A percentile compares a stretch with the other conserved stretches of the same genome.
Conservation (phyloP, 345 rosid genomes). For the Eucalyptus erythrocorys region DNA sequence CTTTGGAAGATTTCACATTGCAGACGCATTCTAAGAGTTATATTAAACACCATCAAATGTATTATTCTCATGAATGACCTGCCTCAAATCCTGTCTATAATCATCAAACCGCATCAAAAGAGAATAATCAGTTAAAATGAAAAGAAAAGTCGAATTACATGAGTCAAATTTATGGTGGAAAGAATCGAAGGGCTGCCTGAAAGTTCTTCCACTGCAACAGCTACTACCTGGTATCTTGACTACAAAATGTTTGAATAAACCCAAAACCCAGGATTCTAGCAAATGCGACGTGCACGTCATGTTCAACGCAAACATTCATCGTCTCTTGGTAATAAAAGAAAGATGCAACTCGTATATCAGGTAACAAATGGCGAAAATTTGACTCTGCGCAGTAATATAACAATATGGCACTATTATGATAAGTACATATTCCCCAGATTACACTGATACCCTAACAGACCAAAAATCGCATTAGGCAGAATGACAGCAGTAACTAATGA, state of each 20-base stretch:
- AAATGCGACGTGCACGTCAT: slow-evolving; percentile 81
- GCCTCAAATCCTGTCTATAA: slow-evolving; percentile 64
- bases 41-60: slow-evolving; percentile 71
- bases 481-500: background rate
- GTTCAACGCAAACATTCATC: slow-evolving; percentile 87
- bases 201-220: background rate
- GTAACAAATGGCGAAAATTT: background rate
- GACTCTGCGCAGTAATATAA: background rate
- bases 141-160: background rate
- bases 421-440: background rate
- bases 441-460: background rate
- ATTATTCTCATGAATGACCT: slow-evolving; percentile 76
- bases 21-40: slow-evolving; percentile 86
- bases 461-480: background rate
- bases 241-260: slow-evolving; percentile 83
- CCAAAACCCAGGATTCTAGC: slow-evolving; percentile 95
- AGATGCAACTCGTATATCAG: slow-evolving; percentile 48
- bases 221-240: slow-evolving; percentile 85
- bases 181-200: background rate
- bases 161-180: background rate
- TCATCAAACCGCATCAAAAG: slow-evolving; percentile 40
- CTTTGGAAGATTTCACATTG: slow-evolving; percentile 70
- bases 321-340: slow-evolving; percentile 82
- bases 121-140: background rate
- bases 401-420: background rate